Evolutionary conservation across 2,329 filamentous ascomycete species (phyloP).

Genomic region (Diaporthe ampelina): DNA sequence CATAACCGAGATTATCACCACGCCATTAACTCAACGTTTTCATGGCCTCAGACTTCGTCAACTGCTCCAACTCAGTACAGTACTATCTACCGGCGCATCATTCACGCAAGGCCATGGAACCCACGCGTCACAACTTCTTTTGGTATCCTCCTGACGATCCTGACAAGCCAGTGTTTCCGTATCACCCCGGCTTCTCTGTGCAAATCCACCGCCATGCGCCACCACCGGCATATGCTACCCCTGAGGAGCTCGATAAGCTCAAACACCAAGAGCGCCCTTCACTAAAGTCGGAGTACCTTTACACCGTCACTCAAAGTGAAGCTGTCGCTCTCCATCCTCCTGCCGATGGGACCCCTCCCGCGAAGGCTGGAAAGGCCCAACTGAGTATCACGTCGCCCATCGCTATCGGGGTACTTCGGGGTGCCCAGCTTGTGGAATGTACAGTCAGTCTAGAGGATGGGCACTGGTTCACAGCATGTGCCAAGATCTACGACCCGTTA

Average conservation of each 20-base stretch:
- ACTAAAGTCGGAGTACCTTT: background rate
- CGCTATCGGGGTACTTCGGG: background rate
- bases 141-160: background rate
- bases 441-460: background rate
- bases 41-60: too few relatives aligned
- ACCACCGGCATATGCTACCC: background rate
- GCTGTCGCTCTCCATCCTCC: background rate
- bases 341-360: background rate
- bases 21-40: too few relatives aligned
- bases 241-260: background rate
- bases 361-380: background rate
- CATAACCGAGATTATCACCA: too few relatives aligned
- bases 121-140: background rate
- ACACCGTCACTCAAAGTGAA: background rate
- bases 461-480: background rate
- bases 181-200: background rate
- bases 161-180: background rate
- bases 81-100: too few relatives aligned
- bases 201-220: background rate
- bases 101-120: too few relatives aligned
- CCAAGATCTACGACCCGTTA: slow-evolving; percentile 3
- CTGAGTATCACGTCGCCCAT: slow-evolving; percentile 1
- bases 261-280: background rate
- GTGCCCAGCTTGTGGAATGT: background rate
- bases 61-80: too few relatives aligned